Base-by-base conservation (phyloP, 768 basidiomycete genomes). In the Dioszegia hungarica region DNA sequence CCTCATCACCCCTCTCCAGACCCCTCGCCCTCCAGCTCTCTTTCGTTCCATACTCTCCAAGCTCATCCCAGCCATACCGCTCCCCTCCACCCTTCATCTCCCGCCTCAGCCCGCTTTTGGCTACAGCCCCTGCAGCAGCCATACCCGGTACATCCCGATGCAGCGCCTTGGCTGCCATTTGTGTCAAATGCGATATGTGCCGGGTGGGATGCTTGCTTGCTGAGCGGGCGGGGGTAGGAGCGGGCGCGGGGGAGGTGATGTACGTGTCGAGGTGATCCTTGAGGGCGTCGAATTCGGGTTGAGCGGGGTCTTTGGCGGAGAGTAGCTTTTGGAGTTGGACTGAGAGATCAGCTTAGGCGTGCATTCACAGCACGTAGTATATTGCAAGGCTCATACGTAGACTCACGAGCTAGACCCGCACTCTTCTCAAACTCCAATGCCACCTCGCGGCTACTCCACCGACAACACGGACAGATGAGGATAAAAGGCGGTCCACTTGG, bases 211-310 rank as follows among this genome's bases (percentile, higher is more conserved):
- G 27, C n/a, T 15, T 24, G 22, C 36, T 10, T 25, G 6, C 15
- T 25, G 47, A 43, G 5, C 49, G 19, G 22, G 48, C 50, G 25
- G 55, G 50, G 19, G 46, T 43, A 1, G 63, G 56, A 3, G 46
- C 29, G 2, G 69, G 19, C 0, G 74, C 58, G 0, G 66, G 44
- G 22, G 70, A 56, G 78, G 90, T 86, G 77, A 99, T 79, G 80
- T 90, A 88, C 54, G 90, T 88, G 74, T 98, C 95, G 79, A 97
- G 92, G 77, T 98, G 93, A 68, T 95, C 91, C 78, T 94, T 94
- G 67, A 99, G 77, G 59, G 87, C 84, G 65, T 99, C 95, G 70
- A 95, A 92, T 76, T 95, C 93, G 61, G 91, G 78, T 11, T 69
- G 68, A 11, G 61, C 39, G 84, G 83, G 56, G 89, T 90, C 10